phyloP scores from a whole-genome alignment of 1,284 basidiomycete species.

The Anthracocystis walkeri region DNA sequence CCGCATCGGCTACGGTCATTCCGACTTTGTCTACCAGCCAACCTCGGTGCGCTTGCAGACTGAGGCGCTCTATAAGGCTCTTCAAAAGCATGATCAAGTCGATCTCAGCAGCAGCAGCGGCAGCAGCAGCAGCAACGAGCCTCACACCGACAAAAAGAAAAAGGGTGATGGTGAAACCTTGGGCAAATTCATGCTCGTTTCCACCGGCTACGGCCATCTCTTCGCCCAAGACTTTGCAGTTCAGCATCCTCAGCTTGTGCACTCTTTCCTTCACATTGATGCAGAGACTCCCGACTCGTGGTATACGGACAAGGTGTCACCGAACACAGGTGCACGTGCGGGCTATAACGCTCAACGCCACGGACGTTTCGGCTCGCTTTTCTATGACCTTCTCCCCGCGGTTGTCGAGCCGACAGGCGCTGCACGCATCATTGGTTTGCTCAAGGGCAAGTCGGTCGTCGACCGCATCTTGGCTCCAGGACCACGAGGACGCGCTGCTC shows the following conservation, averaged over 20 bases:
- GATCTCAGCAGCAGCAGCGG: constrained; percentile 12
- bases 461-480: constrained; percentile 57
- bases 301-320: constrained; percentile 44
- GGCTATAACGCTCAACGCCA: constrained; percentile 46
- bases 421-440: constrained; percentile 44
- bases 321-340: constrained; percentile 43
- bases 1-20: constrained; percentile 52
- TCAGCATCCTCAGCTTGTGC: constrained; percentile 54
- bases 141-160: constrained; percentile 14
- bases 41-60: constrained; percentile 39
- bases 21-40: constrained; percentile 51
- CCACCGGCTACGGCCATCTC: constrained; percentile 53
- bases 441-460: constrained; percentile 39
- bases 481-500: constrained; percentile 33
- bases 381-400: constrained; percentile 51
- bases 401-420: constrained; percentile 47
- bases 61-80: constrained; percentile 40
- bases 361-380: constrained; percentile 36
- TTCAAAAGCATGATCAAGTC: constrained; percentile 27
- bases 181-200: constrained; percentile 56
- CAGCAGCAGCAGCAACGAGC: not conserved
- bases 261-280: constrained; percentile 56
- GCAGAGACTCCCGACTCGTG: constrained; percentile 53
- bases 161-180: constrained; percentile 15
- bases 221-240: constrained; percentile 56